Conservation (phyloP, 2,329 filamentous ascomycete species). For the Colletotrichum musicola region DNA sequence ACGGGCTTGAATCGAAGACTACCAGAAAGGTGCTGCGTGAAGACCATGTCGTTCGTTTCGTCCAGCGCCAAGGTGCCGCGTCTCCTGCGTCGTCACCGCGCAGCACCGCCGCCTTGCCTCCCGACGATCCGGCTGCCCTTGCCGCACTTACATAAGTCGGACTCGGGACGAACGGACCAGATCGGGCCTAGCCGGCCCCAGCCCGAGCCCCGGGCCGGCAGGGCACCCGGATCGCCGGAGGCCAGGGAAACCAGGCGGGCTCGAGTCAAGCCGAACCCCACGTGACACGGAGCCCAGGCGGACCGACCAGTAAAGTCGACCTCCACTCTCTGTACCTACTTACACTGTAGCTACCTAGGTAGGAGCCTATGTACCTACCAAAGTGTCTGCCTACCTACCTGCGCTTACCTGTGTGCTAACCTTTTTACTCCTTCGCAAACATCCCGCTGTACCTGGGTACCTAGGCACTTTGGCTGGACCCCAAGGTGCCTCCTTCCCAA, state of each 20-base stretch:
- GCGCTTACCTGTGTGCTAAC: no score
- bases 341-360: neutral
- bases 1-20: no score
- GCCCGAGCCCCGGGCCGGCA: constrained; percentile 14
- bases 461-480: constrained; percentile 11
- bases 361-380: no score
- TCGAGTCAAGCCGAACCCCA: constrained; percentile 15
- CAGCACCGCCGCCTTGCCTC: no score
- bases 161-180: constrained; percentile 12
- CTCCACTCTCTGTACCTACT: neutral
- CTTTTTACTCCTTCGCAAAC: neutral
- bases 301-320: neutral
- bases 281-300: constrained; percentile 6
- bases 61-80: no score
- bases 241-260: constrained; percentile 13
- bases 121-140: neutral
- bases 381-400: no score
- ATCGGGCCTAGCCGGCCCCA: neutral
- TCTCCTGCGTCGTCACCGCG: no score
- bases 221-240: neutral
- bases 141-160: neutral
- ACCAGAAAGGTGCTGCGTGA: no score
- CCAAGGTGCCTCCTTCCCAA: neutral
- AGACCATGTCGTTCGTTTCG: no score
- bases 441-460: neutral